Conservation (phyloP, 257 asterid genomes). For the Fraxinus americana region DNA sequence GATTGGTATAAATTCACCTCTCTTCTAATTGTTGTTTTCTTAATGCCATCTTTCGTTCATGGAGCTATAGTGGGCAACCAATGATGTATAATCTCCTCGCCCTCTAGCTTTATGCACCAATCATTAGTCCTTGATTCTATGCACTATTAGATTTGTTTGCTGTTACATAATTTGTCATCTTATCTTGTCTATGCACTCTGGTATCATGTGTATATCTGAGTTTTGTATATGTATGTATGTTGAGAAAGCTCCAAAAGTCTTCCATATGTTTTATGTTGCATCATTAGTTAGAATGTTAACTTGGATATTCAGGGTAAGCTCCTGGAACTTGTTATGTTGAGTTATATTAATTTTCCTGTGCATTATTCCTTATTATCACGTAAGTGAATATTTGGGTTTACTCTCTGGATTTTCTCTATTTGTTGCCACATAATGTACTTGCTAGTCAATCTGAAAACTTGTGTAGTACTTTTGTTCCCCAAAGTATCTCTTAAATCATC, state of each 20-base stretch:
- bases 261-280: not conserved
- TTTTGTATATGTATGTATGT: not conserved
- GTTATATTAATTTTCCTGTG: not conserved
- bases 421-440: too few species aligned
- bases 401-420: not conserved
- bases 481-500: too few species aligned
- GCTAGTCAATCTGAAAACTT: too few species aligned
- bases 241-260: not conserved
- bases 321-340: not conserved
- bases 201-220: too few species aligned
- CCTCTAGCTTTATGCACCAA: not conserved
- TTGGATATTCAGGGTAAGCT: not conserved
- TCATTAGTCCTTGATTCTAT: not conserved
- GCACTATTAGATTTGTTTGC: not conserved
- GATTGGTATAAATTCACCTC: slow-evolving; percentile 44
- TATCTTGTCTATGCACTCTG: not conserved
- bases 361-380: not conserved
- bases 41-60: not conserved
- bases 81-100: not conserved
- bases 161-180: not conserved
- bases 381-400: not conserved
- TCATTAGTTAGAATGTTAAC: not conserved
- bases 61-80: not conserved
- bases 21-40: not conserved
- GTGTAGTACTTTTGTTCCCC: too few species aligned